Evolutionary conservation across 805 yeast genomes (phyloP).

Genomic region (Lipomyces chichibuensis): DNA sequence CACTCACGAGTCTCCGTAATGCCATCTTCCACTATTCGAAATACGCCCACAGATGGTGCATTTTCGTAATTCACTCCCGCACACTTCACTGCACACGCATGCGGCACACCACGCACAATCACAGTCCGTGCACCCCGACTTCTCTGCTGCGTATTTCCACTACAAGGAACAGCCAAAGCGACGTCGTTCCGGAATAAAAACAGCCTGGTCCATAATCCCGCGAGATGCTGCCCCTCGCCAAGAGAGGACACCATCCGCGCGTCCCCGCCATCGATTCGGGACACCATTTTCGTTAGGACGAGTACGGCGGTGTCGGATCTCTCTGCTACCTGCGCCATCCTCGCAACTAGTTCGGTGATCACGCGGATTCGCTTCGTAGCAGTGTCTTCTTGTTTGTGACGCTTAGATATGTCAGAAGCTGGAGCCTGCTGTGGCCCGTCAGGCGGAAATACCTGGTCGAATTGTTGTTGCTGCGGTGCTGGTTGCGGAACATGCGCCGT

Average conservation of each 20-base stretch:
- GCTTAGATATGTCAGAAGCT: not conserved
- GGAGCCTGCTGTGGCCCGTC: not conserved
- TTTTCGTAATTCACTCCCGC: slow-evolving; percentile 27
- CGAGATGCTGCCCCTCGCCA: slow-evolving; percentile 21
- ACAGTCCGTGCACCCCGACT: not conserved
- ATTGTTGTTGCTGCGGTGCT: slow-evolving; percentile 4
- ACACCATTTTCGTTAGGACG: slow-evolving; percentile 24
- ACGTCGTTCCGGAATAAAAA: slow-evolving; percentile 27
- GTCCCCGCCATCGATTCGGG: slow-evolving; percentile 16
- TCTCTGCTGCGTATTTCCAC: not conserved
- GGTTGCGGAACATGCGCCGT: not conserved
- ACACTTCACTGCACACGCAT: slow-evolving; percentile 26
- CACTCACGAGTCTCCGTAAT: slow-evolving; percentile 13
- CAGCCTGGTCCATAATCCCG: slow-evolving; percentile 28
- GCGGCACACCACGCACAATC: slow-evolving; percentile 27
- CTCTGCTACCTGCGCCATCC: slow-evolving; percentile 17
- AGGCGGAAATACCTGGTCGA: not conserved
- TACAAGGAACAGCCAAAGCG: not conserved
- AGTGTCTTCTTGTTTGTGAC: slow-evolving; percentile 9
- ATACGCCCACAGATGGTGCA: slow-evolving; percentile 16
- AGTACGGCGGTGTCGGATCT: slow-evolving; percentile 18
- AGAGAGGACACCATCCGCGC: slow-evolving; percentile 25
- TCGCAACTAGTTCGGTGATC: slow-evolving; percentile 9
- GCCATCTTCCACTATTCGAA: slow-evolving; percentile 21
- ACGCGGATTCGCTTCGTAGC: slow-evolving; percentile 18